Evolutionary conservation across 176 grass and related monocot species (phyloP).

Genomic region (Zoysia pacifica): DNA sequence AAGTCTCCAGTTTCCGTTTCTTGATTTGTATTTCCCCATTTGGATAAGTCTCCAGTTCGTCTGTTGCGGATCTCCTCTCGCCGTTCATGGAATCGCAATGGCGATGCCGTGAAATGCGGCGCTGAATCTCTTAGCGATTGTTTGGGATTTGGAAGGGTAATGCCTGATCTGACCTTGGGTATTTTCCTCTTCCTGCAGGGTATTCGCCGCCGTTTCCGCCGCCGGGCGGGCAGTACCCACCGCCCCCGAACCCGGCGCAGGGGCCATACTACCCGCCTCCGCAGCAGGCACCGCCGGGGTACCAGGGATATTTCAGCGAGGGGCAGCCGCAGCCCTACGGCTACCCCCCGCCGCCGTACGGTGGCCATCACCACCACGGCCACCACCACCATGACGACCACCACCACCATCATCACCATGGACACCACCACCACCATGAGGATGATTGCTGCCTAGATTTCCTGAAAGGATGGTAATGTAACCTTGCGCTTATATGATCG

Average conservation of each 20-base stretch:
- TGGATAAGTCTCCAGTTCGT: not conserved
- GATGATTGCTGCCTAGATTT: constrained; percentile 67
- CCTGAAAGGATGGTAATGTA: constrained; percentile 89
- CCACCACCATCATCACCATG: constrained; percentile 28
- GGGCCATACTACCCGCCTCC: constrained; percentile 50
- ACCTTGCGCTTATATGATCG: not conserved
- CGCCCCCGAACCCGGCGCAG: constrained; percentile 30
- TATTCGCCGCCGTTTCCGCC: constrained; percentile 58
- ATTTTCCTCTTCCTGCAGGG: constrained; percentile 46
- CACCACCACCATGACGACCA: constrained; percentile 39
- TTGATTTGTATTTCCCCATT: constrained; percentile 1
- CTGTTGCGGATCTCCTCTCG: not conserved
- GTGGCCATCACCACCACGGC: constrained; percentile 24
- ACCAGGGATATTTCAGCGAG: constrained; percentile 85
- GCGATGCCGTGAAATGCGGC: not conserved
- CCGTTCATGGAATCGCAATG: not conserved
- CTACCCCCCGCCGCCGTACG: constrained; percentile 37
- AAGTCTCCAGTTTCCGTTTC: not conserved
- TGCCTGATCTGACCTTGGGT: constrained; percentile 10
- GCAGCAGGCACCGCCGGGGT: constrained; percentile 61
- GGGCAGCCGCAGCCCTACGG: constrained; percentile 43
- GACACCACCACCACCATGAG: constrained; percentile 47
- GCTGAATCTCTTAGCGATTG: not conserved
- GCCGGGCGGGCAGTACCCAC: constrained; percentile 35
- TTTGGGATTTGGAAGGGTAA: not conserved